Conservation (phyloP, 2,329 filamentous ascomycete genomes). For the Venturia oleaginea region DNA sequence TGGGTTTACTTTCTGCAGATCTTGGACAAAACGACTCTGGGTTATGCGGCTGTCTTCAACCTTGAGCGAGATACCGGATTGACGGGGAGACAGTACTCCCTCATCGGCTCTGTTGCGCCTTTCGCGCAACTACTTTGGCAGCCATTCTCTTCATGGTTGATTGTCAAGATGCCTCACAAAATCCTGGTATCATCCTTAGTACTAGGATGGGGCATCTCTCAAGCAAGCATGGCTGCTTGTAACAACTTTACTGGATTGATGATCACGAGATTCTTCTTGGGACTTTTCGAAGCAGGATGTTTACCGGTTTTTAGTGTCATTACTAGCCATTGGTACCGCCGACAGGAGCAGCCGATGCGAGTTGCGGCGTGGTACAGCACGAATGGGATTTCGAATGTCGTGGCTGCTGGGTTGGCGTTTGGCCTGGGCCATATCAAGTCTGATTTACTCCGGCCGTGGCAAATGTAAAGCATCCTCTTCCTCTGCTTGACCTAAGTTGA, state of each 20-base stretch:
- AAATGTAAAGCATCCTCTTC: slow-evolving; percentile 24
- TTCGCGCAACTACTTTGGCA: slow-evolving; percentile 55
- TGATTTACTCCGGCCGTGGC: slow-evolving; percentile 28
- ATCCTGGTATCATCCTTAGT: slow-evolving; percentile 46
- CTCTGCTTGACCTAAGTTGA: not conserved
- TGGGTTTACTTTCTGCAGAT: slow-evolving; percentile 51
- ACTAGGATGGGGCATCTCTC: slow-evolving; percentile 41
- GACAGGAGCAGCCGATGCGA: slow-evolving; percentile 19
- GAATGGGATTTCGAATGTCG: slow-evolving; percentile 4
- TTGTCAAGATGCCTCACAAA: slow-evolving; percentile 51
- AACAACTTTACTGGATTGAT: slow-evolving; percentile 16
- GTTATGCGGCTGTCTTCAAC: slow-evolving; percentile 49
- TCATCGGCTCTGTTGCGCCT: slow-evolving; percentile 48
- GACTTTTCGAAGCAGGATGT: slow-evolving; percentile 19
- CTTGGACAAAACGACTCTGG: slow-evolving; percentile 46
- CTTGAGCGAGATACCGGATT: slow-evolving; percentile 42
- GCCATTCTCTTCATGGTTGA: slow-evolving; percentile 50
- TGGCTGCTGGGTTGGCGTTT: slow-evolving; percentile 18
- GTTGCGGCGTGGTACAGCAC: slow-evolving; percentile 13
- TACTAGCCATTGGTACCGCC: slow-evolving; percentile 38
- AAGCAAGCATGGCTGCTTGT: slow-evolving; percentile 36
- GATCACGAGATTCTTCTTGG: slow-evolving; percentile 17
- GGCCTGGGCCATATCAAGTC: slow-evolving; percentile 16
- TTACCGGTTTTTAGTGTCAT: slow-evolving; percentile 37
- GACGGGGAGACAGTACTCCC: slow-evolving; percentile 46